Base-by-base conservation (phyloP, 441 rosid genomes). In the Brassica hybrid region DNA sequence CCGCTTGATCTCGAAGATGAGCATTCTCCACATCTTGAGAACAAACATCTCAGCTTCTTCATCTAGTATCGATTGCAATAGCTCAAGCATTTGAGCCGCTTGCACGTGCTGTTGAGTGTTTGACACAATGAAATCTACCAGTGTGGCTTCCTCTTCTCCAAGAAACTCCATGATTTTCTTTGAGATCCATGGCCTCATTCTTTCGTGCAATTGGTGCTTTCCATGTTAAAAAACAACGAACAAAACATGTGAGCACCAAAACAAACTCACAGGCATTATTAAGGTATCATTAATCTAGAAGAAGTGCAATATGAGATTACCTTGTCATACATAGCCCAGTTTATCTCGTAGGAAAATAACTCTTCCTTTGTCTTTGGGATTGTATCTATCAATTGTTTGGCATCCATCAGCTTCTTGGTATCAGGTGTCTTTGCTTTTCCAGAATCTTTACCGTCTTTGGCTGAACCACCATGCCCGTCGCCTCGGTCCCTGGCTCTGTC, bases 11-110 rank as follows among this genome's bases (percentile, higher is more conserved):
- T 96, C 98, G 71, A 91, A 96, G 83, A 96, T 94, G 54, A 94
- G 98, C 99, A 96, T 94, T 84, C 99, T 91, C 98, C 98, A 94
- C 99, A 96, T 92, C 85, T 96, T 96, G 68, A 96, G 94, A 73
- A 96, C 98, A 87, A 96, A 96, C 98, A 96, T 92, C 84, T 94
- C 98, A 21, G 99, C 97, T 85, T 96, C 98, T 52, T 94, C 98
- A n/a, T 94, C 98, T 76, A 96, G 80, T 75, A 96, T 94, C 3
- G 92, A 76, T 79, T 96, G 95, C 77, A 96, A 88, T 64, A 84
- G 83, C 89, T 92, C 98, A 85, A 94, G 90, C 98, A 96, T 92
- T 73, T 94, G 88, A 18, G 98, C 78, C 5, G 99, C 99, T 84
- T 90, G 86, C 62, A 94, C 91, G 43, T 96, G 98, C 19, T 91